Evolutionary conservation across 2,329 filamentous ascomycete species (phyloP).

Genomic region (Pseudogymnoascus sp.): DNA sequence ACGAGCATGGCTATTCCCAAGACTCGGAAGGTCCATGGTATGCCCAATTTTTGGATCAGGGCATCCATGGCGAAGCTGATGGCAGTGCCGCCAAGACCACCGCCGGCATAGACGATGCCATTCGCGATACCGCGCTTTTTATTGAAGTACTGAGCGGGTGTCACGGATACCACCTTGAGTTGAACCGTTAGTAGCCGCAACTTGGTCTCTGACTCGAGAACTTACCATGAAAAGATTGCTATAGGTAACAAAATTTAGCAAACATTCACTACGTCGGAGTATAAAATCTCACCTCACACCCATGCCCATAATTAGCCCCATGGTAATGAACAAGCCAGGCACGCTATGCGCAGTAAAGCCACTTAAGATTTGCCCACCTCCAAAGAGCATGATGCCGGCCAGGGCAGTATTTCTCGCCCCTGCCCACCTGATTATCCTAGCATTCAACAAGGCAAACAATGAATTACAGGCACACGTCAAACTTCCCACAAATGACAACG

Average conservation of each 20-base stretch:
- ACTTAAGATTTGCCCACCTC: slow-evolving; percentile 38
- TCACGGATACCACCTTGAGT: slow-evolving; percentile 37
- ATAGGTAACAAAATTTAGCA: not conserved
- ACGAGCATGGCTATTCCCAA: slow-evolving; percentile 42
- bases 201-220: slow-evolving; percentile 1
- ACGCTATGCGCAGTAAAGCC: slow-evolving; percentile 39
- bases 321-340: slow-evolving; percentile 38
- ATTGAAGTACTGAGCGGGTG: slow-evolving; percentile 46
- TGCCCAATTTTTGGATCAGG: slow-evolving; percentile 37
- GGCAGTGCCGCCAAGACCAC: slow-evolving; percentile 46
- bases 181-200: slow-evolving; percentile 23
- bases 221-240: slow-evolving; percentile 22
- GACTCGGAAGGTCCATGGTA: slow-evolving; percentile 44
- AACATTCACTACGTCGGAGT: not conserved
- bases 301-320: slow-evolving; percentile 39
- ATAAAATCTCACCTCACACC: slow-evolving; percentile 30
- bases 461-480: slow-evolving; percentile 42
- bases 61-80: slow-evolving; percentile 42
- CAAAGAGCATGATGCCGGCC: slow-evolving; percentile 42
- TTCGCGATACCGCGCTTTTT: slow-evolving; percentile 46
- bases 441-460: slow-evolving; percentile 42
- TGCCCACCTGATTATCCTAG: slow-evolving; percentile 40
- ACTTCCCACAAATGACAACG: slow-evolving; percentile 50
- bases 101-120: slow-evolving; percentile 44
- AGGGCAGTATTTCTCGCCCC: slow-evolving; percentile 40